These are phyloP conservation scores for Moesziomyces sp. DNA, from an alignment of 1,284 basidiomycete genomes.

Conservation along the genomic window DNA sequence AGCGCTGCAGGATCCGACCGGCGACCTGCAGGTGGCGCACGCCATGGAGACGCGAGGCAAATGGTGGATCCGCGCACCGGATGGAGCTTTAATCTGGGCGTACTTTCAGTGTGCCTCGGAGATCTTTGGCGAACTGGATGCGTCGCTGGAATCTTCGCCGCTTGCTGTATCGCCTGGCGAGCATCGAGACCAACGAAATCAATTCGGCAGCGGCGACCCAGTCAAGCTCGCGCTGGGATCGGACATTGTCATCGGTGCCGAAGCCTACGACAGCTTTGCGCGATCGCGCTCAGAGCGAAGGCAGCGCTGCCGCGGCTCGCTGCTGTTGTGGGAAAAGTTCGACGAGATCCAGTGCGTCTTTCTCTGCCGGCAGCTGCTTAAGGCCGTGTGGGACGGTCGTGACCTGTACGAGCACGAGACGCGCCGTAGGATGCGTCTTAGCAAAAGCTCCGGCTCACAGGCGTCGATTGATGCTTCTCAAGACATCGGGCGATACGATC, in stretches of 20 bases:
- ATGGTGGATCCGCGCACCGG: constrained; percentile 26
- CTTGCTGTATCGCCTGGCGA: neutral
- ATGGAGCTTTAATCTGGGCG: constrained; percentile 25
- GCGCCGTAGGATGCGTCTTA: neutral
- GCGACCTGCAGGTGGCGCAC: constrained; percentile 8
- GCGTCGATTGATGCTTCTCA: neutral
- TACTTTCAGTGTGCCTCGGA: constrained; percentile 22
- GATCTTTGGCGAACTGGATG: constrained; percentile 18
- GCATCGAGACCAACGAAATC: neutral
- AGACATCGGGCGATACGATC: constrained; percentile 5
- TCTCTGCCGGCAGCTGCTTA: constrained; percentile 18
- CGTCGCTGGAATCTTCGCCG: neutral
- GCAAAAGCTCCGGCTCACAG: no score
- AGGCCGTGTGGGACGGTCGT: constrained; percentile 17
- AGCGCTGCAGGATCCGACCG: neutral
- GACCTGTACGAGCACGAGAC: constrained; percentile 15
- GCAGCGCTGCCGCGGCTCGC: constrained; percentile 18
- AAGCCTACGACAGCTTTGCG: constrained; percentile 2
- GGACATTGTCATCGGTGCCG: constrained; percentile 6
- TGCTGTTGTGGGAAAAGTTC: constrained; percentile 16
- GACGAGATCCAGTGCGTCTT: constrained; percentile 21
- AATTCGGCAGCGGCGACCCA: constrained; percentile 11
- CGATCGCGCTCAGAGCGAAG: constrained; percentile 8
- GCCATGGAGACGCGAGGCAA: constrained; percentile 16
- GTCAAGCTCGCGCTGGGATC: constrained; percentile 10